Evolutionary conservation across 176 grass and related monocot species (phyloP).

Genomic region (Aechmea fasciata): DNA sequence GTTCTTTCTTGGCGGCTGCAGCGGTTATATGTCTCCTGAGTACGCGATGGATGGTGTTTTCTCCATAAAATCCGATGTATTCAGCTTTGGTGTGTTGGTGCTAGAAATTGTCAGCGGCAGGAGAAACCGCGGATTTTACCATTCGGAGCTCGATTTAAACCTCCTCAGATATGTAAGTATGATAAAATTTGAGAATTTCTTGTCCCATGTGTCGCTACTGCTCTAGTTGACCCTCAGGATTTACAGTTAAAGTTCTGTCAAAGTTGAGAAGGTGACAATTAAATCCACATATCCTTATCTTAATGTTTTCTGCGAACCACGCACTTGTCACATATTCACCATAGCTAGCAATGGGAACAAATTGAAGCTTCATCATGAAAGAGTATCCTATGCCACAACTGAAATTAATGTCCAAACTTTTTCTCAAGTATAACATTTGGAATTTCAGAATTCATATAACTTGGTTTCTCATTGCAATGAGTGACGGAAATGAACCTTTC

Average conservation of each 20-base stretch:
- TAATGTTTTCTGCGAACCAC: too few relatives aligned
- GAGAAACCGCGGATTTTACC: constrained; percentile 47
- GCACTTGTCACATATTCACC: too few relatives aligned
- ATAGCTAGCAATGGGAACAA: too few relatives aligned
- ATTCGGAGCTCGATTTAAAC: constrained; percentile 26
- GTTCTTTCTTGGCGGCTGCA: constrained; percentile 11
- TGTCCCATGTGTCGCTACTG: too few relatives aligned
- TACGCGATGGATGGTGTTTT: constrained; percentile 88
- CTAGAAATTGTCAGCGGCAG: constrained; percentile 62
- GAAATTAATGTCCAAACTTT: too few relatives aligned
- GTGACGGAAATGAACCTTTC: not conserved
- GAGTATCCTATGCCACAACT: too few relatives aligned
- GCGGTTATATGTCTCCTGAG: constrained; percentile 93
- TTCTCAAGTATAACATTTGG: too few relatives aligned
- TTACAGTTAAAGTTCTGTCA: too few relatives aligned
- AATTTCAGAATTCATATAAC: not conserved
- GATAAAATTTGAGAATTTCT: not conserved
- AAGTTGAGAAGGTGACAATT: too few relatives aligned
- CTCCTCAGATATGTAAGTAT: constrained; percentile 58
- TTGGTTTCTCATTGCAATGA: not conserved
- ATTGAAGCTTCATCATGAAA: too few relatives aligned
- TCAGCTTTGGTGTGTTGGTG: constrained; percentile 80
- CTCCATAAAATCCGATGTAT: constrained; percentile 82
- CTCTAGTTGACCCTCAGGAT: too few relatives aligned
- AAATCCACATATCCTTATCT: too few relatives aligned